Base-by-base conservation (phyloP, 495 filamentous ascomycete genomes). In the Penicillium fimorum region DNA sequence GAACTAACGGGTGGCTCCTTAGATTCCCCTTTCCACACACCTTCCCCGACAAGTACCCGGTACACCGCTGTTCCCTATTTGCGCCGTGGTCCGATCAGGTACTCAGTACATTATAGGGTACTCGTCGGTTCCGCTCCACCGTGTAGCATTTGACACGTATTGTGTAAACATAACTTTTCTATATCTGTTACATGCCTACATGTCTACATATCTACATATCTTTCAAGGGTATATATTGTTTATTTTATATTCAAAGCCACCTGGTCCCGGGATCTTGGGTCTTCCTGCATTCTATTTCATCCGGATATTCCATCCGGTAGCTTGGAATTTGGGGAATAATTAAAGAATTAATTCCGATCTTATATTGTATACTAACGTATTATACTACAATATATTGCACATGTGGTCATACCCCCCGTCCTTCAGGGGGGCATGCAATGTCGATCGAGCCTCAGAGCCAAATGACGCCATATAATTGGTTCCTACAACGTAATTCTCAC, bases 391-490 rank as follows among this genome's bases (percentile, higher is more conserved):
- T 22, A 24, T 22, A 49, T 27, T 25, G 49, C 49, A 52, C 49
- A 55, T 47, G 52, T 33, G 41, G 41, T 5, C 25, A 47, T 24
- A 25, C 11, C 38, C 38, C 30, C 55, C 51, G 41, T 50, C 48
- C 47, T 58, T 64, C 59, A 62, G 60, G 60, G 59, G 55, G 59
- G 62, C 63, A 70, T 72, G 69, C 68, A 72, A 64, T 72, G 71
- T 71, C 66, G 69, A 74, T 74, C 68, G 62, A 70, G 69, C 62
- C 67, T 62, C 63, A 63, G 60, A 58, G 63, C 42, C 50, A 42
- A 27, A 68, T 66, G 63, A 66, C 58, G 58, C 60, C 50, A 61
- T 64, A 42, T 59, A 12, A 61, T 53, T 61, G 62, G 59, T 30
- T 47, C 52, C 41, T 20, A 43, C 10, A 12, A 33, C 2, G 10